Base-by-base conservation (phyloP, 202 grass and related monocot genomes). In the Cymbopogon flexuosus region DNA sequence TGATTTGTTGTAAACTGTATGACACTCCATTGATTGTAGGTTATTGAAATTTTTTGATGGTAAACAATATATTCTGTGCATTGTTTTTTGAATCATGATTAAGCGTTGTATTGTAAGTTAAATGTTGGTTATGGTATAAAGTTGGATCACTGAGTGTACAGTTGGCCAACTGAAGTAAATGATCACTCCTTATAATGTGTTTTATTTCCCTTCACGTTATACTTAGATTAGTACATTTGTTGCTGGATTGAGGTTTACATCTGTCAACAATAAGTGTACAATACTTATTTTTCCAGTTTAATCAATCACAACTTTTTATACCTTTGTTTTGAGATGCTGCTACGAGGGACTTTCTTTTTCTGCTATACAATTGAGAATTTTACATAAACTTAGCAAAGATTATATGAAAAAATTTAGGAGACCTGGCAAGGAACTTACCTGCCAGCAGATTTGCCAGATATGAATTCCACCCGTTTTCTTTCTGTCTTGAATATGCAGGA, bases 1-100 rank as follows among this genome's bases (percentile, higher is more conserved):
- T 79, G 33, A 52, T 79, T 16, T 67, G 24, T 35, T 42, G n/a
- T 60, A 37, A 34, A 84, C 43, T 60, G 5, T 54, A 73, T 19
- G 21, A 22, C 30, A 52, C n/a, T 87, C 54, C 40, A 72, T 6
- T 71, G 16, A 70, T 57, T n/a, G 4, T 57, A 10, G 8, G 59
- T 77, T 77, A 36, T 51, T 70, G 51, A 87, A 76, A 23, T 30
- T 19, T 78, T 67, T 37, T 45, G 10, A 49, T 78, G 52, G 71
- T 58, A 72, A 63, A 65, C 3, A 30, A 3, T 61, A 39, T 34
- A 47, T 77, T 34, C 4, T 35, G 14, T 37, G 15, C 33, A 47
- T 83, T 70, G 12, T 46, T 43, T 57, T 47, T 70, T 58, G 37
- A 72, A 72, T 52, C 49, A 36, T 57, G 54, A 23, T 72, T 66